phyloP scores from a whole-genome alignment of 345 rosid genomes.

The Gossypium sturtianum region DNA sequence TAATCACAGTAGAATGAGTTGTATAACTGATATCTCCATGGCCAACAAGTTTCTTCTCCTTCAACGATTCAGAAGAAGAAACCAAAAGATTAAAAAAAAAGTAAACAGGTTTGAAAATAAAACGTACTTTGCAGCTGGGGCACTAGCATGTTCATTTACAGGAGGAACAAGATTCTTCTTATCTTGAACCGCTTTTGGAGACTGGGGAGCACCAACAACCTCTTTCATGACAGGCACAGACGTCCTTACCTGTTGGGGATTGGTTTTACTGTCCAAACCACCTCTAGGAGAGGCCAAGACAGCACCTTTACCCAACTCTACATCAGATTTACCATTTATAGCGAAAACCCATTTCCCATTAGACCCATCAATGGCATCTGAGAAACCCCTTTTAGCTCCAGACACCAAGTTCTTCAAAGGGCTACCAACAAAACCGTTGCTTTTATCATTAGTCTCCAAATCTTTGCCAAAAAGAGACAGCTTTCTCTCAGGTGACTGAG shows the following conservation, averaged over 20 bases:
- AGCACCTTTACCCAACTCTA: conserved; percentile 34
- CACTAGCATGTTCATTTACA: conserved; percentile 33
- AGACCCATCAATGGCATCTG: conserved; percentile 51
- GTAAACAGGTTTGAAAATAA: neutral
- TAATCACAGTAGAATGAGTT: too few relatives aligned
- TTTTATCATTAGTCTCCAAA: conserved; percentile 22
- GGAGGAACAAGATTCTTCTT: conserved; percentile 27
- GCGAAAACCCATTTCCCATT: conserved; percentile 46
- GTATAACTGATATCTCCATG: too few relatives aligned
- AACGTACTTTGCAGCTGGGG: conserved; percentile 63
- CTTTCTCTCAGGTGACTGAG: conserved; percentile 48
- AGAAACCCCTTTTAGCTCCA: conserved; percentile 67
- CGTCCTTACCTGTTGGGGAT: conserved; percentile 18
- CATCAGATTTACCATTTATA: conserved; percentile 34
- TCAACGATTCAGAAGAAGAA: neutral
- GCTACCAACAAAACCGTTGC: conserved; percentile 22
- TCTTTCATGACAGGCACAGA: conserved; percentile 19
- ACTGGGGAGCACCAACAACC: conserved; percentile 27
- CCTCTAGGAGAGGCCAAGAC: conserved; percentile 40
- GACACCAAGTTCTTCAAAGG: conserved; percentile 41
- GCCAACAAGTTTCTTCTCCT: neutral
- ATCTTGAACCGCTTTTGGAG: conserved; percentile 33
- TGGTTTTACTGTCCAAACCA: conserved; percentile 19
- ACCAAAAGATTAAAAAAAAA: neutral
- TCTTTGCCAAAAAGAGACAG: conserved; percentile 55